Base-by-base conservation (phyloP, 495 filamentous ascomycete species). In the Cladorrhinum samala region DNA sequence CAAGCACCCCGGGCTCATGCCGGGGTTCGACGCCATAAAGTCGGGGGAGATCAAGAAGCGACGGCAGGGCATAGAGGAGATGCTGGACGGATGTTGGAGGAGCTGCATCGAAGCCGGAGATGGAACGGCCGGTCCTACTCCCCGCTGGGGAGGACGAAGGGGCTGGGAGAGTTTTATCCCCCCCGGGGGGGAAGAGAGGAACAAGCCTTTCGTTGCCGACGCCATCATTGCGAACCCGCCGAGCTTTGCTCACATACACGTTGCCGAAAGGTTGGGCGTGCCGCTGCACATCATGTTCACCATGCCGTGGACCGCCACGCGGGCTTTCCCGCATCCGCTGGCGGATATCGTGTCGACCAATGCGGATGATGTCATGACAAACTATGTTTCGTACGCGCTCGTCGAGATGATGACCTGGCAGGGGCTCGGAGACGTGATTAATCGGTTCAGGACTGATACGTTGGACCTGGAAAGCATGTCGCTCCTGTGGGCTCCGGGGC, bases 1-100 rank as follows among this genome's bases (percentile, higher is more conserved):
- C 36, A 88, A 88, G 65, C 86, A 89, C 66, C 86, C 85, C 0
- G 84, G 85, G 0, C 67, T 89, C 63, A 81, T 89, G 39, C 86
- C 85, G 0, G 77, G 72, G 1, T 62, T 88, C 18, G 77, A 85
- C 18, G 80, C 83, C 0, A 67, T 89, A 17, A 83, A 79, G 56
- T 76, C 72, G 33, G 86, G 86, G 9, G 85, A 88, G 59, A 79
- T 88, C 56, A 75, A 72, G 11, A 69, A 71, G 39, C 68, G 82
- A 23, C 68, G 85, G 7, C 70, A 78, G 33, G 77, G 78, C 9
- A 87, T 89, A 70, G 77, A 76, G 19, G 71, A 81, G 54, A 83
- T 85, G 69, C 71, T 85, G 47, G 62, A 78, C 43, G 82, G 82
- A 1, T 83, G 80, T 59, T 84, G 82, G 82, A 57, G 79, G 14